Percentiles rank a stretch among this genome's conserved stretches.
Evolutionary conservation across 495 filamentous ascomycete species (phyloP).

Genomic region (Talaromyces borbonicus): DNA sequence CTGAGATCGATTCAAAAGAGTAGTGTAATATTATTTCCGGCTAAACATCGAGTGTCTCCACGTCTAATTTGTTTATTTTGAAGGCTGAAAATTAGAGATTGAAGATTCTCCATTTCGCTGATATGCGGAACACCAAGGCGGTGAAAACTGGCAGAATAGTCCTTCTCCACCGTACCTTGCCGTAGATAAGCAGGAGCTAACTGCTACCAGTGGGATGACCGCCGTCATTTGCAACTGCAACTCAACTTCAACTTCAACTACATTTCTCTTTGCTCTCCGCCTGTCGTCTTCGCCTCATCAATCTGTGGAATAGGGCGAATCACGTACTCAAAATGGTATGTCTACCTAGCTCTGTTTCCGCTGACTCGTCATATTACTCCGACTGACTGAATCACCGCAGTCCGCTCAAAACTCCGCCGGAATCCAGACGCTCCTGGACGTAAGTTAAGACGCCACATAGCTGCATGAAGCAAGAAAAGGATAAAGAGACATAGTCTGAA

Average conservation of each 20-base stretch:
- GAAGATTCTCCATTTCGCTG: too few relatives aligned
- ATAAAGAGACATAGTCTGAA: constrained; percentile 16
- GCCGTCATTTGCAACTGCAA: too few relatives aligned
- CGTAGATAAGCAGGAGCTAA: too few relatives aligned
- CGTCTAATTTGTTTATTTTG: too few relatives aligned
- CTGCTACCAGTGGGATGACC: too few relatives aligned
- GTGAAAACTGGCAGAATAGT: constrained; percentile 1
- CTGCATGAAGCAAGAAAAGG: not conserved
- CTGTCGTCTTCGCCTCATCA: too few relatives aligned
- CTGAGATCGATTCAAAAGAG: not conserved
- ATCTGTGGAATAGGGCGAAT: not conserved
- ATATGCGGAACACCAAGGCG: constrained; percentile 1
- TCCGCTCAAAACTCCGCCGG: constrained; percentile 97
- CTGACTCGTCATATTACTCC: not conserved
- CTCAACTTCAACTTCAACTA: too few relatives aligned
- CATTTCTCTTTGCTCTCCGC: too few relatives aligned
- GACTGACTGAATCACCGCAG: constrained; percentile 45
- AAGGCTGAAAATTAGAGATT: too few relatives aligned
- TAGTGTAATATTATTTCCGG: too few relatives aligned
- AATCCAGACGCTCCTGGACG: constrained; percentile 97
- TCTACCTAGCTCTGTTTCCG: not conserved
- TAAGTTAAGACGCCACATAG: constrained; percentile 44
- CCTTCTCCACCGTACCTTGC: too few relatives aligned
- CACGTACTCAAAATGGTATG: not conserved
- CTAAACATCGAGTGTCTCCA: too few relatives aligned